Base-by-base conservation (phyloP, 331 rosid species). In the Pyracantha coccinea region DNA sequence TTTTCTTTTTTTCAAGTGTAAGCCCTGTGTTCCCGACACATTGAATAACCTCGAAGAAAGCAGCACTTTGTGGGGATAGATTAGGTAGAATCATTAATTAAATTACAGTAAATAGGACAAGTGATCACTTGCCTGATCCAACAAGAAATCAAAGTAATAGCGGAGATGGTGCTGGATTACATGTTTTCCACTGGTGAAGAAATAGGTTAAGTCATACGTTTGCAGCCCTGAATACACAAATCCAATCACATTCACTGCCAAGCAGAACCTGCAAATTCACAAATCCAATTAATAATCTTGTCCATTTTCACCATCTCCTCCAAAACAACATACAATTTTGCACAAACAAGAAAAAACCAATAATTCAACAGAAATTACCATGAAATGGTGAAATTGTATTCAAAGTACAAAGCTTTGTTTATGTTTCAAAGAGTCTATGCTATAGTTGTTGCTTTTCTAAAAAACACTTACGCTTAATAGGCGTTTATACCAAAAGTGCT, bases 41-140 rank as follows among this genome's bases (percentile, higher is more conserved):
- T n/a, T n/a, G n/a, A n/a, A n/a, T n/a, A n/a, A n/a, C n/a, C n/a
- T n/a, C n/a, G n/a, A n/a, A n/a, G n/a, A n/a, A n/a, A n/a, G n/a
- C n/a, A n/a, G n/a, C n/a, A n/a, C n/a, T n/a, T n/a, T n/a, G n/a
- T n/a, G n/a, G 54, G 69, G 57, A 28, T 72, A 66, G 27, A 65
- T 82, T 79, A 66, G 89, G 86, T 82, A 44, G 3, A n/a, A n/a
- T n/a, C n/a, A 69, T 58, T 55, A 78, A 50, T 8, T 8, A 35
- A 35, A 35, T 35, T 35, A 8, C 41, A 38, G 54, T 5, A 47
- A 47, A 15, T 4, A 47, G 0, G 6, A 47, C 2, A 47, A 47
- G 10, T 19, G 8, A 44, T 28, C 63, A 87, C 80, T 81, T 86
- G 86, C 98, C 95, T 94, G 98, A 83, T 94, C 98, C 69, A 88